Evolutionary conservation across 768 basidiomycete species (phyloP), one percentile per base, ranked within the genome.

Genomic region (Tephrocybe sp.): DNA sequence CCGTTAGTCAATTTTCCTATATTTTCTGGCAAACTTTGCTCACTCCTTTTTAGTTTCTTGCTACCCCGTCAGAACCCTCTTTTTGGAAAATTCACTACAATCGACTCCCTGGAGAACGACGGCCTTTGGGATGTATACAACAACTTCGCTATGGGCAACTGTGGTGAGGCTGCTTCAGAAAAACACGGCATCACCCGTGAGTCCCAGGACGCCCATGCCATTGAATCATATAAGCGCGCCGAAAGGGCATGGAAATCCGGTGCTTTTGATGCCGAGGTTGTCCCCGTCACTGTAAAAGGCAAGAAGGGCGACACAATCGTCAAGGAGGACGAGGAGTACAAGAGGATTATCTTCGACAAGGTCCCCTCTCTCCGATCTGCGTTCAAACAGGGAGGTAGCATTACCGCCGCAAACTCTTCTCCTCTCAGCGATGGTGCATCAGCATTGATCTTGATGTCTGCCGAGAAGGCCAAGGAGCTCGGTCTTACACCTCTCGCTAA

Each of bases 91-190:
- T 86, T 95, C 70, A 83, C 86, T 55, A 71, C 93, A 36, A 84
- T 74, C 56, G 97, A 98, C 69, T 88, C 95, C 12, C 79, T 98
- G 30, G 88, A 95, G 70, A 79, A 72, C 60, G 97, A 99, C 61
- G 97, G 95, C 59, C 89, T 99, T 44, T 90, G 86, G 84, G 97
- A 99, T 70, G 93, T 92, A 46, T 97, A 93, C 81, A 94, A 97
- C 79, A 86, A 98, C 72, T 90, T 93, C 65, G 86, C 93, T 25
- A 99, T 99, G 97, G 97, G 97, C 51, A 92, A 92, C 79, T 98
- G 96, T 67, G 96, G 84, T 60, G 97, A 99, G 72, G 66, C 76
- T 60, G 83, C 90, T 24, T 92, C 94, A 14, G 81, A 79, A 58
- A 94, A 94, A 69, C 76, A 86, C 68, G 71, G 73, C 33, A 95